Evolutionary conservation across 805 yeast species (phyloP).

Genomic region (Candida railenensis): DNA sequence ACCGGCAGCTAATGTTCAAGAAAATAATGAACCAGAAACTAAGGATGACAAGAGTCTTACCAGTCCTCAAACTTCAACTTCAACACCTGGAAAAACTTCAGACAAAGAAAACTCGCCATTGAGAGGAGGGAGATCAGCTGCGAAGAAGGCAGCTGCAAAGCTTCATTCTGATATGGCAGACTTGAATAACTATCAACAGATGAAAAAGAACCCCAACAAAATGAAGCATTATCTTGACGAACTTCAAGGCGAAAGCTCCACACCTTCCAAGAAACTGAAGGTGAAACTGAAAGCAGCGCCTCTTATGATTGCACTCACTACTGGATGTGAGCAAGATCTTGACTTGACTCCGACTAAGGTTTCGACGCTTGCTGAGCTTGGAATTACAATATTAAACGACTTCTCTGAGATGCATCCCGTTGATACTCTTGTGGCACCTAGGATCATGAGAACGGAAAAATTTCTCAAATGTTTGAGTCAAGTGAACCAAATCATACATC

Average conservation of each 20-base stretch:
- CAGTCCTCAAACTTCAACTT: slow-evolving; percentile 5
- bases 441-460: slow-evolving; percentile 81
- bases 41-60: neutral
- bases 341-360: slow-evolving; percentile 42
- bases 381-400: slow-evolving; percentile 53
- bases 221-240: slow-evolving; percentile 38
- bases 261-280: slow-evolving; percentile 13
- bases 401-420: slow-evolving; percentile 36
- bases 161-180: slow-evolving; percentile 69
- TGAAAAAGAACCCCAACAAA: slow-evolving; percentile 42
- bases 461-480: slow-evolving; percentile 69
- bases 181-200: slow-evolving; percentile 59
- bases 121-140: slow-evolving; percentile 52
- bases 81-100: neutral
- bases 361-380: slow-evolving; percentile 46
- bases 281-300: slow-evolving; percentile 8
- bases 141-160: slow-evolving; percentile 61
- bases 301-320: slow-evolving; percentile 32
- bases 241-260: slow-evolving; percentile 20
- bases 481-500: slow-evolving; percentile 53
- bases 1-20: neutral
- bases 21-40: neutral
- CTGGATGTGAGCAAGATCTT: slow-evolving; percentile 60
- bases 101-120: neutral
- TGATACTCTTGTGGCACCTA: slow-evolving; percentile 72